Conservation (phyloP, 2,329 filamentous ascomycete species). For the Falciphora oryzae region DNA sequence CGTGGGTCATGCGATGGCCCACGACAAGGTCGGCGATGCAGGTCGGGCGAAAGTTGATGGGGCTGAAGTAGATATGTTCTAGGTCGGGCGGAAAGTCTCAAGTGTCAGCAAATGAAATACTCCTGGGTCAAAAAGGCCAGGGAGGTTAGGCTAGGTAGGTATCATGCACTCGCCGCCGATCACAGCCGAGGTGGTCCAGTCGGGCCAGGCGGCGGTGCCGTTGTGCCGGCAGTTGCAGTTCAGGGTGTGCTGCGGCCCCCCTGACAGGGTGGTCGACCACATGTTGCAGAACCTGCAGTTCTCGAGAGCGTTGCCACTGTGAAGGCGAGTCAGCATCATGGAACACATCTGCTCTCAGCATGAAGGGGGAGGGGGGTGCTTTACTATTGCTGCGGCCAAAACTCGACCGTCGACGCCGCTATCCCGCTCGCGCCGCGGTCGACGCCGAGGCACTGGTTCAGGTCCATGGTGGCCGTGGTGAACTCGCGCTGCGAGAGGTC, state of each 20-base stretch:
- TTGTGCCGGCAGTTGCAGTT: slow-evolving; percentile 3
- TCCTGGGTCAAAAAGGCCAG: not conserved
- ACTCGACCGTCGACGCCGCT: not conserved
- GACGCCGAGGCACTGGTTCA: slow-evolving; percentile 7
- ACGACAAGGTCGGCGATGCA: not conserved
- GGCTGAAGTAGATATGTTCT: slow-evolving; percentile 4
- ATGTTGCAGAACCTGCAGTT: slow-evolving; percentile 5
- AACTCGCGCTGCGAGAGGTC: not conserved
- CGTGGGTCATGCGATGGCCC: slow-evolving; percentile 1
- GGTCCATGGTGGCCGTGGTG: not conserved
- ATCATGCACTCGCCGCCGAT: not conserved
- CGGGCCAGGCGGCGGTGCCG: not conserved
- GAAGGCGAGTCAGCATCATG: no score
- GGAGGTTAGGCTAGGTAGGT: not conserved
- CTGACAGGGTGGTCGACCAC: not conserved
- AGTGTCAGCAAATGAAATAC: not conserved
- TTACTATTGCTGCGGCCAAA: not conserved
- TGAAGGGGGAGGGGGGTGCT: not conserved
- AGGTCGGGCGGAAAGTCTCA: not conserved
- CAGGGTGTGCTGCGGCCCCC: not conserved
- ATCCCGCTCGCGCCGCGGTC: not conserved
- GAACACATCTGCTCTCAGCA: no score
- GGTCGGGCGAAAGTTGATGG: not conserved
- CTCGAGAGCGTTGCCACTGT: slow-evolving; percentile 8
- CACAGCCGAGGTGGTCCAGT: not conserved